phyloP scores from a whole-genome alignment of 352 stramenopile species.

The Peronospora farinosa region DNA sequence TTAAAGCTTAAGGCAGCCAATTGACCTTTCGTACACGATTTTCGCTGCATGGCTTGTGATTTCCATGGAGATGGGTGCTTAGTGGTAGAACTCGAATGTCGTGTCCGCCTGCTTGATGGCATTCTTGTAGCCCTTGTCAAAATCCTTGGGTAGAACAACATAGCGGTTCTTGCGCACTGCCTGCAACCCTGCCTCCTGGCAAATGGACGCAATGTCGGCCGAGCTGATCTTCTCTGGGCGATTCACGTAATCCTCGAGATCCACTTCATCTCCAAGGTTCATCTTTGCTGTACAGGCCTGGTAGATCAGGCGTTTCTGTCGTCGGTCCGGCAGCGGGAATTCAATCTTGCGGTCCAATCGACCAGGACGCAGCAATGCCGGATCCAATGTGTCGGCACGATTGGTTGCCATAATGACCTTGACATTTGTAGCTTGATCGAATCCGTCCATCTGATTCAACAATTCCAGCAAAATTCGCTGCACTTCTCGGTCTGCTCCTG shows the following conservation, averaged over 20 bases:
- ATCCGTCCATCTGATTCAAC: slow-evolving; percentile 99
- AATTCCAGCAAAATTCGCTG: slow-evolving; percentile 99
- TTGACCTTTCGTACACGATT: no score
- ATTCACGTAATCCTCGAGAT: slow-evolving; percentile 99
- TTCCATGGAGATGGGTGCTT: slow-evolving; percentile 10
- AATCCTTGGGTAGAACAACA: slow-evolving; percentile 99
- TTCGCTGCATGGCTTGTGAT: no score
- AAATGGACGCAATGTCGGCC: slow-evolving; percentile 98
- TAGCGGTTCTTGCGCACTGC: slow-evolving; percentile 99
- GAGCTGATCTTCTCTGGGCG: slow-evolving; percentile 99
- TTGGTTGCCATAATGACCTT: slow-evolving; percentile 99
- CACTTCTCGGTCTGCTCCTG: slow-evolving; percentile 92
- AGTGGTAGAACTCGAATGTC: slow-evolving; percentile 98
- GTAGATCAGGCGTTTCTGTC: slow-evolving; percentile 99
- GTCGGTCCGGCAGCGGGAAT: slow-evolving; percentile 97
- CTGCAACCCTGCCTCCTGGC: slow-evolving; percentile 97
- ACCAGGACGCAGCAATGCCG: slow-evolving; percentile 95
- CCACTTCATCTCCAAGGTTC: slow-evolving; percentile 98
- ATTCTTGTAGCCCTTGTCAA: slow-evolving; percentile 99
- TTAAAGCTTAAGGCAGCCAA: no score
- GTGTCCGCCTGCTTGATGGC: slow-evolving; percentile 98
- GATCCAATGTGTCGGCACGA: slow-evolving; percentile 98
- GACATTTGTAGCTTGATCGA: slow-evolving; percentile 99
- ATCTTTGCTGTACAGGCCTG: slow-evolving; percentile 99
- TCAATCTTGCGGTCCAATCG: slow-evolving; percentile 99